A percentile compares a stretch with the other conserved stretches of the same genome.
These are phyloP conservation scores for Phytophthora fragariaefolia DNA, from an alignment of 352 stramenopile species.

Conservation along the genomic window DNA sequence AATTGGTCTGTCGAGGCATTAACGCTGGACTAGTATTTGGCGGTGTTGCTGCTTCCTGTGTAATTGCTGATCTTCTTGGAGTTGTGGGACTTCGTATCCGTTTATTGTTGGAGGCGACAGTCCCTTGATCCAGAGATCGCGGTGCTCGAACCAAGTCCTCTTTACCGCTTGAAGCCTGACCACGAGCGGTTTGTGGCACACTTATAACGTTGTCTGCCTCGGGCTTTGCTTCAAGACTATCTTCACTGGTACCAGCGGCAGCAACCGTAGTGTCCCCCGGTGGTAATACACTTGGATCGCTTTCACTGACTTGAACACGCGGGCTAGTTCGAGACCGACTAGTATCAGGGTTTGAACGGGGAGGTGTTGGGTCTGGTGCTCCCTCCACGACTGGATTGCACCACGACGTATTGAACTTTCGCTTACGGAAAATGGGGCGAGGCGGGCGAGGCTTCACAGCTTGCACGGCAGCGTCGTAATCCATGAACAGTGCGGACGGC, in stretches of 20 bases:
- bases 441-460: conserved; percentile 55
- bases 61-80: neutral
- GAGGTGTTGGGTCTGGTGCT: conserved; percentile 1
- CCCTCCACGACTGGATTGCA: conserved; percentile 64
- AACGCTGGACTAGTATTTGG: conserved; percentile 1
- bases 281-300: neutral
- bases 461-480: conserved; percentile 71
- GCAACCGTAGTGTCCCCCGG: neutral
- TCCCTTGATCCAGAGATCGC: conserved; percentile 5
- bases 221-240: neutral
- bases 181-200: neutral
- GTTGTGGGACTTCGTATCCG: conserved; percentile 6
- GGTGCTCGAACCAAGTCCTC: conserved; percentile 28
- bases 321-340: conserved; percentile 10
- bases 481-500: conserved; percentile 70
- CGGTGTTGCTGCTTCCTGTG: neutral
- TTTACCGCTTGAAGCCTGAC: conserved; percentile 5
- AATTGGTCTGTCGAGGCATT: conserved; percentile 22
- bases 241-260: neutral
- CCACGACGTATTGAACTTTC: conserved; percentile 73
- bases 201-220: no score
- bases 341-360: conserved; percentile 9
- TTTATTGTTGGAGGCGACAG: conserved; percentile 7
- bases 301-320: conserved; percentile 5
- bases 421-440: conserved; percentile 59